Conservation (phyloP, 2,329 filamentous ascomycete genomes). For the Clonostachys sp. region DNA sequence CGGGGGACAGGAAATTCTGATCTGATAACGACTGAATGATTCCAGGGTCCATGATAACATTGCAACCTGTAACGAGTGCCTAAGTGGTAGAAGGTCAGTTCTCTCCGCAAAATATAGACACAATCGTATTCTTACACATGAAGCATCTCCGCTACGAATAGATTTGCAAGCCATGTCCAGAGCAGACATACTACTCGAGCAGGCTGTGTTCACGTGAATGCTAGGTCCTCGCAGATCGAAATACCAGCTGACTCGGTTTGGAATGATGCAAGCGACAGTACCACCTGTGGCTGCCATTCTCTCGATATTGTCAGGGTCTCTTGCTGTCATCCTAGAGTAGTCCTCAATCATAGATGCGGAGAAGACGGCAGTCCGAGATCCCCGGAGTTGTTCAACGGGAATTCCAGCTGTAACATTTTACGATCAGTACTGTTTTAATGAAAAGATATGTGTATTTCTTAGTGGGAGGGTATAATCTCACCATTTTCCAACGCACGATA, state of each 20-base stretch:
- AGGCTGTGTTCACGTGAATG: constrained; percentile 9
- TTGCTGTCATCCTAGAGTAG: constrained; percentile 18
- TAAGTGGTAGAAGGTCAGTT: too few species aligned
- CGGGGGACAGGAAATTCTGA: constrained; percentile 38
- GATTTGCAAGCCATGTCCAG: constrained; percentile 16
- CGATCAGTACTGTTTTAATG: too few species aligned
- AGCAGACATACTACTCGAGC: constrained; percentile 8
- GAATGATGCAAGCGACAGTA: constrained; percentile 16
- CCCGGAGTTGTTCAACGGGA: constrained; percentile 15
- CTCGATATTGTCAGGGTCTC: constrained; percentile 24
- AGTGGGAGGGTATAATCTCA: constrained; percentile 3
- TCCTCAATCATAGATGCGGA: constrained; percentile 30
- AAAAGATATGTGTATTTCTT: neutral
- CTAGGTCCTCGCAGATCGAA: constrained; percentile 14
- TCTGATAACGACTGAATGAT: neutral
- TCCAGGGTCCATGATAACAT: constrained; percentile 8
- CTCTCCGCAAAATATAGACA: too few species aligned
- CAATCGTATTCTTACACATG: constrained; percentile 7
- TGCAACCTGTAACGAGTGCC: constrained; percentile 5
- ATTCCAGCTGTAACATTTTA: constrained; percentile 19
- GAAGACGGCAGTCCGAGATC: constrained; percentile 25
- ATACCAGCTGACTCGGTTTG: constrained; percentile 34
- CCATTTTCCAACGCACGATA: constrained; percentile 28
- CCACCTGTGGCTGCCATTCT: constrained; percentile 24
- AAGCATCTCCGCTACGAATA: constrained; percentile 36